Conservation (phyloP, 169 alveolate genomes). For the Cryptosporidium ubiquitum region DNA sequence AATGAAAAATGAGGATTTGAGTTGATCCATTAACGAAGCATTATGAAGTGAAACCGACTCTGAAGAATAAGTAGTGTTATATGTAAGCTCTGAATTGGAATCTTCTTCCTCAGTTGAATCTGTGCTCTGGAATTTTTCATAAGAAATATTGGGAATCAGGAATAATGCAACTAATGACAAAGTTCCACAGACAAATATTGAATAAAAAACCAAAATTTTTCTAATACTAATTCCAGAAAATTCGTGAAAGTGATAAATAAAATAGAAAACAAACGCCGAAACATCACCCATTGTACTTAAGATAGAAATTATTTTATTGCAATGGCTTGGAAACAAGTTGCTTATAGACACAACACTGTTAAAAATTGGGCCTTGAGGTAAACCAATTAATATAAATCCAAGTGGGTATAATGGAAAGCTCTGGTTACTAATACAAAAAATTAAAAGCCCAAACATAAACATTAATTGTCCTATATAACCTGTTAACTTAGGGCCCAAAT, state of each 20-base stretch:
- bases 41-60: neutral
- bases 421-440: slow-evolving; percentile 45
- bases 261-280: slow-evolving; percentile 71
- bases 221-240: slow-evolving; percentile 24
- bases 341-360: slow-evolving; percentile 65
- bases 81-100: neutral
- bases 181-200: slow-evolving; percentile 42
- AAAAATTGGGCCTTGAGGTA: slow-evolving; percentile 73
- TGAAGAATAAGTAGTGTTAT: neutral
- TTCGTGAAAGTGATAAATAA: slow-evolving; percentile 39
- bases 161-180: slow-evolving; percentile 35
- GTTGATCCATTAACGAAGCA: slow-evolving; percentile 13
- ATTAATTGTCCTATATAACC: slow-evolving; percentile 64
- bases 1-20: slow-evolving; percentile 45
- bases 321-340: slow-evolving; percentile 60
- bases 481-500: slow-evolving; percentile 57
- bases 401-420: slow-evolving; percentile 59
- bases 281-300: slow-evolving; percentile 73
- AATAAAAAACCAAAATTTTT: slow-evolving; percentile 32
- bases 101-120: neutral
- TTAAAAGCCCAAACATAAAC: slow-evolving; percentile 50
- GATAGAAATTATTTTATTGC: slow-evolving; percentile 56
- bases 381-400: slow-evolving; percentile 65
- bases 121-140: neutral
- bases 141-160: slow-evolving; percentile 42